These are phyloP conservation scores for Leonotis leonurus DNA, from an alignment of 257 asterid genomes.

Conservation along the genomic window DNA sequence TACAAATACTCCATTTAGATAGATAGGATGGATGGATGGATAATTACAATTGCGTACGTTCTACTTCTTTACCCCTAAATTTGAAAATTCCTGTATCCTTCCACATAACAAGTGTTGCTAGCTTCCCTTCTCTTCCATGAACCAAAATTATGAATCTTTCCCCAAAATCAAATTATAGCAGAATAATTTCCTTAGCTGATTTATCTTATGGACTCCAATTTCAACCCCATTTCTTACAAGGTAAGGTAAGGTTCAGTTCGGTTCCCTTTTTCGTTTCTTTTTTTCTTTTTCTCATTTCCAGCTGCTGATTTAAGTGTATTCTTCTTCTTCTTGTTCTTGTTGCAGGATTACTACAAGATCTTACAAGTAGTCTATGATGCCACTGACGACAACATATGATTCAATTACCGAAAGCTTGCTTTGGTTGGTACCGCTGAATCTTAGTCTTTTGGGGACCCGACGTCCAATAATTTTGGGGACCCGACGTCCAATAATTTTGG, in stretches of 20 bases:
- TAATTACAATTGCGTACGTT: neutral
- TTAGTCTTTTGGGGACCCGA: no score
- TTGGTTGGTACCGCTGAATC: conserved; percentile 60
- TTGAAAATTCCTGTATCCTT: neutral
- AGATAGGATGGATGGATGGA: no score
- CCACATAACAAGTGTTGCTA: neutral
- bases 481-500: no score
- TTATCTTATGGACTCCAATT: conserved; percentile 25
- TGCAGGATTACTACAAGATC: conserved; percentile 58
- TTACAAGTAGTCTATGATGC: conserved; percentile 67
- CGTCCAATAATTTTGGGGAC: no score
- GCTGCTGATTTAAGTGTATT: neutral
- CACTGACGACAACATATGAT: conserved; percentile 53
- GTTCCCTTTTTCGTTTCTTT: neutral
- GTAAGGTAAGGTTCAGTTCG: no score
- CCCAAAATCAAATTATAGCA: neutral
- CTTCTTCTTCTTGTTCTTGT: neutral
- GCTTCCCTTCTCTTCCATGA: conserved; percentile 18
- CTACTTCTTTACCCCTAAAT: neutral
- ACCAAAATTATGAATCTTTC: conserved; percentile 25
- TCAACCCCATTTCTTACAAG: conserved; percentile 17
- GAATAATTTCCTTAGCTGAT: conserved; percentile 12
- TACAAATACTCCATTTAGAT: no score
- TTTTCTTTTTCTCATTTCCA: neutral
- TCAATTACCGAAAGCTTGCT: conserved; percentile 57